Conservation (phyloP, 169 alveolate species). For the Ophryocystis elektroscirrha region DNA sequence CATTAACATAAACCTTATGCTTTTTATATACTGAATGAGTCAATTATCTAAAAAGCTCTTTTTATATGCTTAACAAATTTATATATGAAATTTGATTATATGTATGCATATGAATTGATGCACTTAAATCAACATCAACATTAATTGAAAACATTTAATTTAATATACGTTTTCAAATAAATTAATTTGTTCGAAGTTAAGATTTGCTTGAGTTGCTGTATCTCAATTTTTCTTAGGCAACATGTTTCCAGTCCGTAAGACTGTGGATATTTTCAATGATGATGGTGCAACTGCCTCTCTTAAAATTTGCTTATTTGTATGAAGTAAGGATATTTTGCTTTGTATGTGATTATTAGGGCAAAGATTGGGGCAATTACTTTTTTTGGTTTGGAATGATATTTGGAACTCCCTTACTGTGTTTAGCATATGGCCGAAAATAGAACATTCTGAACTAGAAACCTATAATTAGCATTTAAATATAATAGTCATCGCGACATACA, state of each 20-base stretch:
- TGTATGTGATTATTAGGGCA: slow-evolving; percentile 8
- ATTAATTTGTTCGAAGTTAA: not conserved
- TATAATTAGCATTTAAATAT: not conserved
- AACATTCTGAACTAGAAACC: no score
- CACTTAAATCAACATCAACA: not conserved
- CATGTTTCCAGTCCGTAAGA: slow-evolving; percentile 17
- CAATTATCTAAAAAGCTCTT: not conserved
- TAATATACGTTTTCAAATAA: not conserved
- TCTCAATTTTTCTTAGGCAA: slow-evolving; percentile 5
- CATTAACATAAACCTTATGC: no score
- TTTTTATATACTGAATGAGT: no score
- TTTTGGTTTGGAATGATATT: slow-evolving; percentile 20
- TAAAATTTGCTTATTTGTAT: no score
- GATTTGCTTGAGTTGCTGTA: not conserved
- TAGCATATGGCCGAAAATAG: no score
- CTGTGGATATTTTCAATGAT: slow-evolving; percentile 14
- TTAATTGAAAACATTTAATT: not conserved
- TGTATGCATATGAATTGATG: not conserved
- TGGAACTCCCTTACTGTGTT: no score
- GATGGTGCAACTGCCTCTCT: slow-evolving; percentile 21
- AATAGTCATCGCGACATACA: not conserved
- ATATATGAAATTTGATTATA: not conserved
- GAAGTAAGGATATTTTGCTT: no score
- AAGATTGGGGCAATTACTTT: slow-evolving; percentile 6
- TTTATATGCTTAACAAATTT: not conserved